Evolutionary conservation across 2,329 filamentous ascomycete genomes (phyloP).

Genomic region (Penicillium sp.): DNA sequence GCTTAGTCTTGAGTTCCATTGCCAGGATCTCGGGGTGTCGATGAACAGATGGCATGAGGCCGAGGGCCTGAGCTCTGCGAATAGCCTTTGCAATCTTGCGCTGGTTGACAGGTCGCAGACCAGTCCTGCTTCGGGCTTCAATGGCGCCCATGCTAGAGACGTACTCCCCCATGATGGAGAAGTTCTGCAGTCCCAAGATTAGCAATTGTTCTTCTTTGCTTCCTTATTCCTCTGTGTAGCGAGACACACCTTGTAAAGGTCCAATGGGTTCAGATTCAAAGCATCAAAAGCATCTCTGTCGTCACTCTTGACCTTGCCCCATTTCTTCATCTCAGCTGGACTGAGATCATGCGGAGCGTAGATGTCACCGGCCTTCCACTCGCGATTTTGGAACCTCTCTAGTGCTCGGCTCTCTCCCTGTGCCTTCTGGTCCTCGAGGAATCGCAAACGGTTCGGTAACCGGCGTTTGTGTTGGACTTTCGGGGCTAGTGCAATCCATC

Average conservation of each 20-base stretch:
- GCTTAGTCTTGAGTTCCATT: constrained; percentile 27
- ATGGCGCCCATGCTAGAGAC: constrained; percentile 82
- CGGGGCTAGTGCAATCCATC: constrained; percentile 11
- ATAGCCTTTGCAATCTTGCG: constrained; percentile 90
- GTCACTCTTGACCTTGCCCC: constrained; percentile 55
- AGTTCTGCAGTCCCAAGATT: constrained; percentile 61
- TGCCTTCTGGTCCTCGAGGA: constrained; percentile 35
- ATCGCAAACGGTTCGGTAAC: constrained; percentile 29
- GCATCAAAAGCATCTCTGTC: constrained; percentile 70
- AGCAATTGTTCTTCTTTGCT: constrained; percentile 1
- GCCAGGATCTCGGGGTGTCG: constrained; percentile 75
- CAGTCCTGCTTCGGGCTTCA: constrained; percentile 67
- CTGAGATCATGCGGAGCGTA: constrained; percentile 87
- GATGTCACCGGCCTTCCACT: constrained; percentile 73
- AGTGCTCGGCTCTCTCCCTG: constrained; percentile 37
- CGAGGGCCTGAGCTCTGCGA: constrained; percentile 78
- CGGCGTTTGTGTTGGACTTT: constrained; percentile 24
- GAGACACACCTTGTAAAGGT: constrained; percentile 73
- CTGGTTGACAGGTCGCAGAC: constrained; percentile 83
- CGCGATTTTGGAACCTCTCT: constrained; percentile 51
- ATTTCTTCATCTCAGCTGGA: constrained; percentile 73
- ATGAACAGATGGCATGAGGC: constrained; percentile 87
- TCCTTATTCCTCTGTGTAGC: not conserved
- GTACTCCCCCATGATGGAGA: constrained; percentile 83
- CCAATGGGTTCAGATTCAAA: constrained; percentile 70